phyloP scores from a whole-genome alignment of 1,284 basidiomycete genomes.

The Ustilago xerochloae region DNA sequence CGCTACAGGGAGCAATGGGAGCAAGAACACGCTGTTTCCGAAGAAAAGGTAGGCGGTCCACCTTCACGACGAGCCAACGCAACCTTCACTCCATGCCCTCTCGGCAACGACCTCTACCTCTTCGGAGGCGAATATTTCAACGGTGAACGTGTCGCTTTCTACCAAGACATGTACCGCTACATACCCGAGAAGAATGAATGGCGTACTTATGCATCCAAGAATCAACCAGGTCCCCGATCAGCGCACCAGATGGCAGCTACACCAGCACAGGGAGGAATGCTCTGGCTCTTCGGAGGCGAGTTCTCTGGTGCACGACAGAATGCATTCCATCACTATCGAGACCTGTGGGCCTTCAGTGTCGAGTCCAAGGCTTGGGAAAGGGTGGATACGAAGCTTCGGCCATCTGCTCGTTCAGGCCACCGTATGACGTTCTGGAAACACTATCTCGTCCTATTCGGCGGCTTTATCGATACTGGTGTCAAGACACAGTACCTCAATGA shows the following conservation, averaged over 20 bases:
- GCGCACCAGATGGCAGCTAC: conserved; percentile 65
- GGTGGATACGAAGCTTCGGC: conserved; percentile 85
- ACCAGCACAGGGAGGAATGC: conserved; percentile 62
- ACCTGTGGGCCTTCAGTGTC: conserved; percentile 69
- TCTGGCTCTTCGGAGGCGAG: conserved; percentile 68
- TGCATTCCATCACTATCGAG: conserved; percentile 89
- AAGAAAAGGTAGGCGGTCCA: conserved; percentile 59
- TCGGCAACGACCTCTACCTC: conserved; percentile 66
- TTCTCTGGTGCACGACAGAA: conserved; percentile 83
- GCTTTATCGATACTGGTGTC: conserved; percentile 83
- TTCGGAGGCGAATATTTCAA: conserved; percentile 68
- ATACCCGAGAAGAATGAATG: conserved; percentile 64
- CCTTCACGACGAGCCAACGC: conserved; percentile 65
- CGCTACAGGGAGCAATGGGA: conserved; percentile 63
- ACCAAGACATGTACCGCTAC: conserved; percentile 66
- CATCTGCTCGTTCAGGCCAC: conserved; percentile 83
- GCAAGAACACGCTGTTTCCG: conserved; percentile 56
- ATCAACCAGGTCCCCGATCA: conserved; percentile 65
- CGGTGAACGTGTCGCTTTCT: conserved; percentile 63
- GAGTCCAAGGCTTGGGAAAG: conserved; percentile 80
- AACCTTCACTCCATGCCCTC: conserved; percentile 64
- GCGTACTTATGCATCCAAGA: conserved; percentile 62
- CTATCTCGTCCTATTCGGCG: conserved; percentile 82
- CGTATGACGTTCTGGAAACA: conserved; percentile 92
- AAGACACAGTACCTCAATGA: conserved; percentile 85